Conservation (phyloP, 2,329 filamentous ascomycete genomes). For the Diaporthe caulivora region DNA sequence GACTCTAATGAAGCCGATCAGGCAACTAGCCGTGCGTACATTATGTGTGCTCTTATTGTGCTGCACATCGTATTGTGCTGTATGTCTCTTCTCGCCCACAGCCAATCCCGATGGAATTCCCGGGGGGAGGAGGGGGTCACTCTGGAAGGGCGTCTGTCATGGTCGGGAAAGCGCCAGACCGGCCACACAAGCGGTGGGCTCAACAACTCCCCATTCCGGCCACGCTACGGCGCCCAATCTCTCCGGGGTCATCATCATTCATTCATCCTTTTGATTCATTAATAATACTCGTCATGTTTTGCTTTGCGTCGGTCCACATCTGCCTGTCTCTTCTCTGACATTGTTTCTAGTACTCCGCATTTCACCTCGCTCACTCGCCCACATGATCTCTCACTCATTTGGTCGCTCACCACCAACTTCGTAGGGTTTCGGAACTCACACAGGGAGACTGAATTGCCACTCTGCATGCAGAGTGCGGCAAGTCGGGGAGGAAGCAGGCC, state of each 20-base stretch:
- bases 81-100: background rate
- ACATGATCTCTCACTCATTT: background rate
- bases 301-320: constrained; percentile 16
- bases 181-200: constrained; percentile 16
- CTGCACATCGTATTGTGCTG: background rate
- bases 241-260: constrained; percentile 21
- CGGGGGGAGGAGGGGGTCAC: background rate
- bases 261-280: constrained; percentile 23
- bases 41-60: constrained; percentile 3
- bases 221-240: constrained; percentile 20
- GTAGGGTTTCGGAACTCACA: background rate
- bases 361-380: background rate
- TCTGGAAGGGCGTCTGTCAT: too few relatives aligned
- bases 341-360: background rate
- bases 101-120: background rate
- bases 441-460: background rate
- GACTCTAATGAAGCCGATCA: constrained; percentile 2
- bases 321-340: constrained; percentile 19
- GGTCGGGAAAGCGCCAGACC: constrained; percentile 2
- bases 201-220: constrained; percentile 29
- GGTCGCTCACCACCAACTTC: background rate
- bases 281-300: constrained; percentile 29
- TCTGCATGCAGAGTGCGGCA: background rate
- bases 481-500: constrained; percentile 16
- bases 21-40: constrained; percentile 14